phyloP scores from a whole-genome alignment of 345 rosid species.

The Noccaea bulbosa region DNA sequence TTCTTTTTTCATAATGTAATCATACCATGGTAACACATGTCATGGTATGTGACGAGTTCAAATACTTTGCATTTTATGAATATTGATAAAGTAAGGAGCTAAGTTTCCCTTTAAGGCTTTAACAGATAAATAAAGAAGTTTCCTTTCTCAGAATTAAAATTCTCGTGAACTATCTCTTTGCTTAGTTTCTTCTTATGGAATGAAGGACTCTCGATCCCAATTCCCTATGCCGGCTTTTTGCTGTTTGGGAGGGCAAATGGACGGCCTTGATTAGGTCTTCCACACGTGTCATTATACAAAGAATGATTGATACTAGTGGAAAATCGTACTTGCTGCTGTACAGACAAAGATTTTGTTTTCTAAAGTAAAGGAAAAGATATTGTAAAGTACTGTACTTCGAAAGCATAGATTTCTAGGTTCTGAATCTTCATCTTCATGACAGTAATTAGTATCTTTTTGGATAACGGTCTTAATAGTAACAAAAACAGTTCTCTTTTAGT shows the following conservation, averaged over 20 bases:
- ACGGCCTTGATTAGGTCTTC: constrained; percentile 28
- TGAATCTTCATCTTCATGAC: not conserved
- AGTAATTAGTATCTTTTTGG: not conserved
- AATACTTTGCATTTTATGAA: not conserved
- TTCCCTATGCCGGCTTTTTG: constrained; percentile 14
- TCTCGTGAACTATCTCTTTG: too few relatives aligned
- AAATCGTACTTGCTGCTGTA: constrained; percentile 23
- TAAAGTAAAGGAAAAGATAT: not conserved
- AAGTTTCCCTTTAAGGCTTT: too few relatives aligned
- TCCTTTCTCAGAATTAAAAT: too few relatives aligned
- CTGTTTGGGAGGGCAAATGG: constrained; percentile 12
- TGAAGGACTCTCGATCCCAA: not conserved
- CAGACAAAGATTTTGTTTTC: not conserved
- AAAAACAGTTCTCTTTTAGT: not conserved
- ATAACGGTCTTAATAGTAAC: not conserved
- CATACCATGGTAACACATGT: constrained; percentile 30
- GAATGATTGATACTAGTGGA: not conserved
- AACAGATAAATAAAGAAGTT: too few relatives aligned
- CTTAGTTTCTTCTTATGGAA: too few relatives aligned
- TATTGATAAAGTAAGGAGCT: constrained; percentile 16
- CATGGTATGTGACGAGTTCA: not conserved
- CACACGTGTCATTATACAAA: constrained; percentile 19
- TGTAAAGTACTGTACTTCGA: not conserved
- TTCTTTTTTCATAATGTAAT: not conserved
- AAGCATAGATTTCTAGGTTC: not conserved